Conservation (phyloP, 2,329 filamentous ascomycete genomes). For the Aschersonia sp. region DNA sequence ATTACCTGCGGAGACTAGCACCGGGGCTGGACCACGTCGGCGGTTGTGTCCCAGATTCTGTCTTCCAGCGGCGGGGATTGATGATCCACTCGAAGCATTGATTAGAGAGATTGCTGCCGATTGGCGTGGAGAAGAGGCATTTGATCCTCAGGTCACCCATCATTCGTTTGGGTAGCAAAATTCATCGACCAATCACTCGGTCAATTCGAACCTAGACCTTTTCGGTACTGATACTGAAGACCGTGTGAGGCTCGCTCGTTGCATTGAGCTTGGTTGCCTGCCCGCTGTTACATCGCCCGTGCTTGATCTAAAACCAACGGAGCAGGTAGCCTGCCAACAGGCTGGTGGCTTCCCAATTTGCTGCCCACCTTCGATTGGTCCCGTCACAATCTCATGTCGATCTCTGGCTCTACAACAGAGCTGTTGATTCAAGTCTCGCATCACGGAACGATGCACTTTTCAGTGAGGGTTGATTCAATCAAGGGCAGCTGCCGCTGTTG, state of each 20-base stretch:
- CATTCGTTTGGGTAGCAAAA: not conserved
- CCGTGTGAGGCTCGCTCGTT: not conserved
- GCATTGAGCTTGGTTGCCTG: not conserved
- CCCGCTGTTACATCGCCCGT: not conserved
- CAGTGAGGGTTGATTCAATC: too few species aligned
- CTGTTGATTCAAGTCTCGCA: not conserved
- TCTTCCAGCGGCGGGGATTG: not conserved
- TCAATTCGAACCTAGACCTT: not conserved
- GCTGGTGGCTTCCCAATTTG: not conserved
- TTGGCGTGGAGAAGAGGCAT: too few species aligned
- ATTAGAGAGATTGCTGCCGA: too few species aligned
- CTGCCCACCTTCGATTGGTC: not conserved
- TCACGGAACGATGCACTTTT: too few species aligned
- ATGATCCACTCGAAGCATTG: not conserved
- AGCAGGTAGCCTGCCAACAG: not conserved
- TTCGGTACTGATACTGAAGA: too few species aligned
- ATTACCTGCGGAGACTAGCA: conserved; percentile 1
- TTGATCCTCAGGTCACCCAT: too few species aligned
- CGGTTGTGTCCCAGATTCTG: conserved; percentile 1
- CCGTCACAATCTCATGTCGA: not conserved
- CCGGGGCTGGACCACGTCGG: not conserved
- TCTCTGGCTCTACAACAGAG: not conserved
- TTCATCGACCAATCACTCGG: not conserved
- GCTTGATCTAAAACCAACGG: not conserved
- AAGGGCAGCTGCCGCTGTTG: too few species aligned